These are phyloP conservation scores for Sclerotinia trifoliorum DNA, from an alignment of 2,329 filamentous ascomycete genomes.

Conservation along the genomic window DNA sequence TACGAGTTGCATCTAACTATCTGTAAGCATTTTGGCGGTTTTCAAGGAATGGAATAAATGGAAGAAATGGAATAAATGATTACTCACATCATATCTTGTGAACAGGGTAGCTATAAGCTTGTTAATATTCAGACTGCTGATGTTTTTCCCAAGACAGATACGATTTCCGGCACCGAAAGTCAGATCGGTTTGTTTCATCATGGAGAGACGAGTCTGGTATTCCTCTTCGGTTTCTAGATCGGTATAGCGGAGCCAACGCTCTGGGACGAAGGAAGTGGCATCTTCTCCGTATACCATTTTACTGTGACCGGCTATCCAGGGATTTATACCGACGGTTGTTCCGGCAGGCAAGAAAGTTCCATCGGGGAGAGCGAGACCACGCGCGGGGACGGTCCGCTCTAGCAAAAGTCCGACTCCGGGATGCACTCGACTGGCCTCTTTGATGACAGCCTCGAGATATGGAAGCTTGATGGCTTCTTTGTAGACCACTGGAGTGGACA, in stretches of 20 bases:
- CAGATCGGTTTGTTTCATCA: constrained; percentile 44
- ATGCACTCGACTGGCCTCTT: constrained; percentile 48
- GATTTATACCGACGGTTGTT: constrained; percentile 41
- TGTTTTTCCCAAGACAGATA: constrained; percentile 45
- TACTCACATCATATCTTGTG: constrained; percentile 44
- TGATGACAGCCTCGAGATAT: constrained; percentile 45
- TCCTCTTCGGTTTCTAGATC: constrained; percentile 39
- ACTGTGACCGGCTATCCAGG: constrained; percentile 41
- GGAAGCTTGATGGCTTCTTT: constrained; percentile 6
- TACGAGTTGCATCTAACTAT: constrained; percentile 42
- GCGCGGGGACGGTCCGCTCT: constrained; percentile 44
- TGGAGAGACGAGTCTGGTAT: constrained; percentile 40
- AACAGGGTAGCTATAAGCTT: constrained; percentile 52
- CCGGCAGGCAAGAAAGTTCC: constrained; percentile 36
- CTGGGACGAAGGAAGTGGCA: constrained; percentile 43
- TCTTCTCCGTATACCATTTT: constrained; percentile 42
- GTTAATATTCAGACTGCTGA: constrained; percentile 45
- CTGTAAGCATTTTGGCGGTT: no score
- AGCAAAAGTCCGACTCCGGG: constrained; percentile 46
- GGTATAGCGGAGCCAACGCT: constrained; percentile 48
- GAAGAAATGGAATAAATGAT: not conserved
- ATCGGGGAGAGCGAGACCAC: constrained; percentile 28
- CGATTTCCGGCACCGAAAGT: constrained; percentile 46
- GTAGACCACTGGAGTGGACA: not conserved
- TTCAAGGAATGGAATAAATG: not conserved